Conservation (phyloP, 2,329 filamentous ascomycete species). For the Exophiala phaeomuriformis region DNA sequence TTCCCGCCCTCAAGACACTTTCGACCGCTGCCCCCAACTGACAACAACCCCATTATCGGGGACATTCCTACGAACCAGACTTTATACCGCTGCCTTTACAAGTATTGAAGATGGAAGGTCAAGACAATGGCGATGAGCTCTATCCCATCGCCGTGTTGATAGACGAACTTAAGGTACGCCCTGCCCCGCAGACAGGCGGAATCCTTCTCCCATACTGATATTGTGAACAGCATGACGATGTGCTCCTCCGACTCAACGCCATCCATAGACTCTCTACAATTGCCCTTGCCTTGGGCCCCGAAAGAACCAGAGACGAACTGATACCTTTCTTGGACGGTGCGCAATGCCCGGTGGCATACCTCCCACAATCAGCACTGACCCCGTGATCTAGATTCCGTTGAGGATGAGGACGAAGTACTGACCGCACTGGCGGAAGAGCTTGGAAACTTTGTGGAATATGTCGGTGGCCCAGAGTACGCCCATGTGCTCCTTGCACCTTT, state of each 20-base stretch:
- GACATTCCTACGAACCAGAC: slow-evolving; percentile 25
- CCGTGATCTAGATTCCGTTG: slow-evolving; percentile 71
- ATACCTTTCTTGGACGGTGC: slow-evolving; percentile 98
- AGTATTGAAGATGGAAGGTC: slow-evolving; percentile 71
- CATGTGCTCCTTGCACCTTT: slow-evolving; percentile 94
- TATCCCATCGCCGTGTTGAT: slow-evolving; percentile 99
- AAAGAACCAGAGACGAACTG: slow-evolving; percentile 95
- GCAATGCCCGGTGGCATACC: slow-evolving; percentile 9
- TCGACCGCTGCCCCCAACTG: background rate
- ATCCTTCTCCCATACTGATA: slow-evolving; percentile 22
- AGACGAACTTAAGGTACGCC: slow-evolving; percentile 90
- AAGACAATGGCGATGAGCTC: slow-evolving; percentile 92
- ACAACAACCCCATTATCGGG: background rate
- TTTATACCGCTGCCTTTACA: slow-evolving; percentile 30
- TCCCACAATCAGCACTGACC: slow-evolving; percentile 24
- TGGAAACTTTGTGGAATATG: slow-evolving; percentile 93
- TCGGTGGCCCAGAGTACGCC: slow-evolving; percentile 85
- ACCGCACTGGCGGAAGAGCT: slow-evolving; percentile 96
- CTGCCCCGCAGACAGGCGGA: background rate
- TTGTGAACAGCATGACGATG: slow-evolving; percentile 78
- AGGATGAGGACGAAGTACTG: slow-evolving; percentile 97
- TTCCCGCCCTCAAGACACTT: background rate
- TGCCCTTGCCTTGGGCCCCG: slow-evolving; percentile 86
- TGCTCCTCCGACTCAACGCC: slow-evolving; percentile 92
- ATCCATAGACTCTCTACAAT: slow-evolving; percentile 98